These are phyloP conservation scores for Curvularia spicifera DNA, from an alignment of 2,329 filamentous ascomycete genomes.

Conservation along the genomic window DNA sequence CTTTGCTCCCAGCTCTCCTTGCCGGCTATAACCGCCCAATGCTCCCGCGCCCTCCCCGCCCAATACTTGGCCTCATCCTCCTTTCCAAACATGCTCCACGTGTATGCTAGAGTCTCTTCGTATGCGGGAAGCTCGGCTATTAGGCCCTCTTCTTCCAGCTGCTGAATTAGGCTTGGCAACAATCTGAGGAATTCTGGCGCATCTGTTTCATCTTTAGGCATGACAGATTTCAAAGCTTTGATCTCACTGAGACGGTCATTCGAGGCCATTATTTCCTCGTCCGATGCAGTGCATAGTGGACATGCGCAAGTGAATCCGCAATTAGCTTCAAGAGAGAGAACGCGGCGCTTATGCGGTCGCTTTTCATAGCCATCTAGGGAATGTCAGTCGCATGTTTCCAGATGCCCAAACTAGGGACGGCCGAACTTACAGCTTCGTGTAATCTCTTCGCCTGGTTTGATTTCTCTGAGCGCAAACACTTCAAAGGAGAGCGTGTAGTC, in stretches of 20 bases:
- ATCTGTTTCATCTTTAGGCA: constrained; percentile 29
- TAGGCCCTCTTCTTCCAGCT: constrained; percentile 38
- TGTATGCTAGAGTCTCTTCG: constrained; percentile 45
- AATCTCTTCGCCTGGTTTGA: constrained; percentile 40
- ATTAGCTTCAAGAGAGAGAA: constrained; percentile 27
- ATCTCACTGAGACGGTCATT: constrained; percentile 38
- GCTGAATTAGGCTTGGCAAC: constrained; percentile 33
- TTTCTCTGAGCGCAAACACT: constrained; percentile 37
- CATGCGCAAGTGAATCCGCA: constrained; percentile 44
- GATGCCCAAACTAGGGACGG: background rate
- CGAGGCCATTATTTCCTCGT: constrained; percentile 25
- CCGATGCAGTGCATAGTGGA: constrained; percentile 34
- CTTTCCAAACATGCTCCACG: constrained; percentile 36
- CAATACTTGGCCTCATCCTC: constrained; percentile 38
- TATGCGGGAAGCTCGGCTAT: constrained; percentile 34
- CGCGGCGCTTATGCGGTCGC: constrained; percentile 24
- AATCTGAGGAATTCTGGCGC: constrained; percentile 31
- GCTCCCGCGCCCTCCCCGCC: constrained; percentile 33
- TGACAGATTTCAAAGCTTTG: constrained; percentile 29
- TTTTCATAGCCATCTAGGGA: constrained; percentile 36
- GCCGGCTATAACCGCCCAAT: constrained; percentile 37
- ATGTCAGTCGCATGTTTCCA: background rate
- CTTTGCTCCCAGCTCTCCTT: constrained; percentile 35
- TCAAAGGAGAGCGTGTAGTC: constrained; percentile 36
- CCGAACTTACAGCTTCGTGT: constrained; percentile 36